Evolutionary conservation across 306 rosid species (phyloP), one percentile per base, ranked within the genome.

Genomic region (Sesbania bispinosa): DNA sequence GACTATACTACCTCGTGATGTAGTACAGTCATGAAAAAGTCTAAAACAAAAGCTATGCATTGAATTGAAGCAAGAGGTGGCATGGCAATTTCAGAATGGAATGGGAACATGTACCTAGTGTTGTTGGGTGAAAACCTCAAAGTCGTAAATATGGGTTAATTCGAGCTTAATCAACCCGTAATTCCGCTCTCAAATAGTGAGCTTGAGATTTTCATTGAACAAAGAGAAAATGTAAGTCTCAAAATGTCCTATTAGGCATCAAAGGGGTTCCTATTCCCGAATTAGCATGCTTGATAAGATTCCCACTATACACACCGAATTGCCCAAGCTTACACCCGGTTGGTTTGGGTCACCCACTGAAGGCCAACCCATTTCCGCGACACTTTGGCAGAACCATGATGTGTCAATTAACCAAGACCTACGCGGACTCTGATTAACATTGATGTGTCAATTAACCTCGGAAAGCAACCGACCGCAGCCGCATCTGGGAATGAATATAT

Each of bases 311-410:
- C 23, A 79, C 43, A 73, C 75, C 27, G 98, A 96, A 58, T 90
- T 84, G 0, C 85, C 97, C 62, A 87, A 0, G 15, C 82, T 71
- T 30, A 79, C 97, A 4, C 81, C 97, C 2, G 80, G 47, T 52
- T 93, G 89, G 51, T 73, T 80, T 84, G 91, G 90, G 70, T 87
- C 98, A 2, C 97, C 98, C 30, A 65, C 80, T 1, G 92, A 85
- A 0, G 97, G 96, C 98, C 97, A 93, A 11, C 98, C 98, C 51
- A 97, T 90, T 78, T 88, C 97, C 0, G 78, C 97, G 5, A 93
- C 85, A n/a, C n/a, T n/a, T n/a, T n/a, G n/a, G n/a, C n/a, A n/a
- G n/a, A n/a, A n/a, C n/a, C n/a, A n/a, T n/a, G n/a, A n/a, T n/a
- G n/a, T n/a, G n/a, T n/a, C n/a, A n/a, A n/a, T n/a, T n/a, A n/a